Evolutionary conservation across 495 filamentous ascomycete genomes (phyloP), one percentile per base, ranked within the genome.

Genomic region (Hypoxylon intermedium): DNA sequence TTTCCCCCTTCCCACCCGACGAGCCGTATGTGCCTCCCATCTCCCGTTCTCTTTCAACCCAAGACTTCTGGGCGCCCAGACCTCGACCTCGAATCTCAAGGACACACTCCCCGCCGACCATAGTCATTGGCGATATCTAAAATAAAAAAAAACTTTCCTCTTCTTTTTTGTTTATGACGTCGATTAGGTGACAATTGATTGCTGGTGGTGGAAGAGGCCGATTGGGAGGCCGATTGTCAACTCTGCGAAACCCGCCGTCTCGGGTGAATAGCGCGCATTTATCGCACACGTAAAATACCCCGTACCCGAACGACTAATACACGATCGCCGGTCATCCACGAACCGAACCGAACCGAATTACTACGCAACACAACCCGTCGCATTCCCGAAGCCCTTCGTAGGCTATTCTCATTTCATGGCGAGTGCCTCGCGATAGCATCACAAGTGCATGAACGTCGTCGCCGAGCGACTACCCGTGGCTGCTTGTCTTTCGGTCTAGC

Each of bases 1-100:
- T 38, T 28, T 15, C 44, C 36, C 20, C 38, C 43, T 53, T 53
- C 60, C 60, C 49, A 50, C 60, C 53, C 53, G 50, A 38, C 61
- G 52, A 70, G 54, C 41, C 46, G 40, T 44, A 49, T 33, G 60
- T 51, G 43, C 50, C 63, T 60, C 43, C 58, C 58, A 66, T 61
- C 65, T 65, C 65, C 63, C 58, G 58, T 62, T 45, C 65, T 53
- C 53, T 58, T 56, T 60, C 47, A 33, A 65, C 50, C 58, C 53
- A 67, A 58, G 53, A 67, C 58, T 63, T 63, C 68, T 68, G 54
- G 68, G 68, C 68, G 68, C 65, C 68, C 65, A 71, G 61, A 60
- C 68, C 44, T 51, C 49, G 53, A 26, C 50, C 51, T 51, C 46
- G 53, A 60, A 56, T 57, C 48, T 53, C 48, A 53, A 48, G n/a